Base-by-base conservation (phyloP, 2,329 filamentous ascomycete genomes). In the Aspergillus ustus region DNA sequence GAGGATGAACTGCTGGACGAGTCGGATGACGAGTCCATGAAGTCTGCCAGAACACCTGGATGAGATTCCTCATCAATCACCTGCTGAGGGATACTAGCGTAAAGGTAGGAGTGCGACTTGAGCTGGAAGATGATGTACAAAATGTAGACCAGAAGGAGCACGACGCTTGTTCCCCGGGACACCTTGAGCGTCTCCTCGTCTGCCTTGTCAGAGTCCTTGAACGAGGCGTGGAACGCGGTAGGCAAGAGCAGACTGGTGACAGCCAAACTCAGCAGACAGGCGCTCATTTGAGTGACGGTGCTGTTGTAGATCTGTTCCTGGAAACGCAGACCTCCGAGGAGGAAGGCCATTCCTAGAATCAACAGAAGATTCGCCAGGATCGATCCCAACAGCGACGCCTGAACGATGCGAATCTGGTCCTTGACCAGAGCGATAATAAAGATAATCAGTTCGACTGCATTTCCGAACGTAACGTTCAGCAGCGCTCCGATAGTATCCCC, bases 301-400 rank as follows among this genome's bases (percentile, higher is more conserved):
- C 89, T 95, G 79, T 97, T 97, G 80, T 97, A 97, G 65, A 97
- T 89, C 82, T 97, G 93, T 80, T 97, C 93, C 74, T 91, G 89
- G 76, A 88, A 97, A 65, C 92, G 89, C 58, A 97, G 81, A 65
- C 93, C 93, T 72, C 93, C 93, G 25, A 96, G 80, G 56, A 96
- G 85, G 77, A 97, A 97, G 60, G 89, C 89, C 92, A 97, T 97
- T 71, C 93, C 93, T 69, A 97, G 80, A 72, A 96, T 96, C 63
- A 97, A 84, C 25, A 97, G 83, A 59, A 97, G 79, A 72, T 97
- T 97, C 66, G 93, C 90, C 66, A 97, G 81, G 69, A 97, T 96
- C 1, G 92, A 96, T 46, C 93, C 93, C 31, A 97, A 83, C 54
- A 97, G 81, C 0, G 93, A 96, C 15, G 93, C 92, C 78, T 97